Base-by-base conservation (phyloP, 2,329 filamentous ascomycete species). In the Cryphonectria radicalis region DNA sequence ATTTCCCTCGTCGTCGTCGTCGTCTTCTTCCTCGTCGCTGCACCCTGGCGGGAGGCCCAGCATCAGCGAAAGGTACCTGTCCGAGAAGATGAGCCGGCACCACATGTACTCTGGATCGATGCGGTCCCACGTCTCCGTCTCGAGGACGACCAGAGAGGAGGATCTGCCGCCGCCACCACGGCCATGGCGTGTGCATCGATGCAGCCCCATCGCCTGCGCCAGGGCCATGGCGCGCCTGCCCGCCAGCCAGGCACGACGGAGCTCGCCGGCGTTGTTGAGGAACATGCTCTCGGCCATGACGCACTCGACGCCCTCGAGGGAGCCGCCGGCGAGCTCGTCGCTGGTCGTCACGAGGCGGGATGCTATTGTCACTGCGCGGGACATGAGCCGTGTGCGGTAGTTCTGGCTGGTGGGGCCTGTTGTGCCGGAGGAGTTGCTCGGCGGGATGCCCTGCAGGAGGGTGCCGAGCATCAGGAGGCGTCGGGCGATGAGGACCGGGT, bases 261-360 rank as follows among this genome's bases (percentile, higher is more conserved):
- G 77, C 40, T 84, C 81, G 1, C 87, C 87, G 0, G 77, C 76
- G 40, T 87, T 86, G 40, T 82, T 82, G 8, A 84, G 78, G 73
- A 83, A 85, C 32, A 86, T 78, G 17, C 79, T 80, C 72, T 87
- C 82, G 0, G 88, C 78, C 73, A 87, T 79, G n/a, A 88, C 73
- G 67, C 84, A 86, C 71, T 87, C 84, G 7, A 88, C 75, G 0
- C 85, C 85, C 68, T 87, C 85, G 3, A 87, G 67, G 0, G 82
- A 84, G 35, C 77, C 78, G 0, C 77, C 78, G 0, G 84, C 74
- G 0, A 89, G 75, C 2, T 83, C 82, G 66, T 87, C 83, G 37
- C 87, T 82, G 19, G 79, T 80, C 0, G 83, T 85, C 0, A 89
- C 81, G 10, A 80, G 73, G 6, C 74, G 77, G 19, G 75, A 78